Evolutionary conservation across 169 alveolate genomes (phyloP).

Genomic region (Plasmodium inui): DNA sequence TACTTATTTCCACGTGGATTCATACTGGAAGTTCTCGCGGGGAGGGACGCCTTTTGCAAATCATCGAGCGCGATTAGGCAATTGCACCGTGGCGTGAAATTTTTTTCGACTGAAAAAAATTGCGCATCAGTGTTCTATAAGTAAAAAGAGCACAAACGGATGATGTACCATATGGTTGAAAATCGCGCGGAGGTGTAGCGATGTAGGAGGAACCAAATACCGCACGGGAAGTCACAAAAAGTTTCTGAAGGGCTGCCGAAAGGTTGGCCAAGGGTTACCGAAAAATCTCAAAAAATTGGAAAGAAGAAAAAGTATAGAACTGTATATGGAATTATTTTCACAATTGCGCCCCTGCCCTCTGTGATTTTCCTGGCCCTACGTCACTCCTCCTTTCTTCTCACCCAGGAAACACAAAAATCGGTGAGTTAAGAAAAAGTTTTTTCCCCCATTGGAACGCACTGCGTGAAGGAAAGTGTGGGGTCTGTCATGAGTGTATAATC

Average conservation of each 20-base stretch:
- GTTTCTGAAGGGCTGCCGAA: neutral
- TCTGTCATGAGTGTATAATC: neutral
- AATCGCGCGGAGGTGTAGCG: neutral
- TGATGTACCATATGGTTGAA: neutral
- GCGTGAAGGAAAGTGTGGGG: neutral
- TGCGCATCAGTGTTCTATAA: neutral
- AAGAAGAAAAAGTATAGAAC: slow-evolving; percentile 19
- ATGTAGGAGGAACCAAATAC: neutral
- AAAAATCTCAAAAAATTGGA: neutral
- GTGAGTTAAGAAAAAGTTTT: neutral
- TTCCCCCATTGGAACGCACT: neutral
- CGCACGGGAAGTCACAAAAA: neutral
- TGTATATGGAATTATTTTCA: slow-evolving; percentile 6
- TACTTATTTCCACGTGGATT: neutral
- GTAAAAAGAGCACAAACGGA: neutral
- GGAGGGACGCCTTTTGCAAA: neutral
- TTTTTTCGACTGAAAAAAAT: neutral
- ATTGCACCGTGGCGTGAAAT: neutral
- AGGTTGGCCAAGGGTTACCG: neutral
- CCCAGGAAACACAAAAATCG: neutral
- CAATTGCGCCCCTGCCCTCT: neutral
- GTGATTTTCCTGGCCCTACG: neutral
- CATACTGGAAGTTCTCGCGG: neutral
- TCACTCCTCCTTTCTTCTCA: neutral
- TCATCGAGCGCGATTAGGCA: neutral